These are phyloP conservation scores for Penicillium diatomitis DNA, from an alignment of 495 filamentous ascomycete species.

Conservation along the genomic window DNA sequence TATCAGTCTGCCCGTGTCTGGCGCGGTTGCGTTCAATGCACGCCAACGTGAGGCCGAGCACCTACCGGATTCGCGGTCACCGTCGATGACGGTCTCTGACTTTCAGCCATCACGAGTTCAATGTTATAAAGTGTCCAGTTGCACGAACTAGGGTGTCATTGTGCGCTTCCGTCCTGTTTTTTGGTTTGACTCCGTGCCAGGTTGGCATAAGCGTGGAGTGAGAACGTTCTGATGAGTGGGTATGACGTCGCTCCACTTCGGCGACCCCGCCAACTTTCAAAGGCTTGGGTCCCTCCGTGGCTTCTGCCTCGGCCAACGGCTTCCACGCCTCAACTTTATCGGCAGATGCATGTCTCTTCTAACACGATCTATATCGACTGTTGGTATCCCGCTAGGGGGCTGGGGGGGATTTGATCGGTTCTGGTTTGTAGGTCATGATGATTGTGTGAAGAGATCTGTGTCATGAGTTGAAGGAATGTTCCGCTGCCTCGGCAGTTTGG, in stretches of 20 bases:
- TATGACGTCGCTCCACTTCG: constrained; percentile 25
- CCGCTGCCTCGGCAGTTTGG: too few species aligned
- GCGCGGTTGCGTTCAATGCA: neutral
- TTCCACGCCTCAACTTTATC: too few species aligned
- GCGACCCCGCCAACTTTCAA: neutral
- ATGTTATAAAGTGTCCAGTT: neutral
- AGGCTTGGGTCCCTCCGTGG: too few species aligned
- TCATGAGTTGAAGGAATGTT: too few species aligned
- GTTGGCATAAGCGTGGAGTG: constrained; percentile 4
- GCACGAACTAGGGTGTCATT: constrained; percentile 9
- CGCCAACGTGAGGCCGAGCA: neutral
- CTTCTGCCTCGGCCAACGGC: too few species aligned
- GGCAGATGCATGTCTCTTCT: too few species aligned
- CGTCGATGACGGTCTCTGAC: constrained; percentile 7
- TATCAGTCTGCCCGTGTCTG: constrained; percentile 8
- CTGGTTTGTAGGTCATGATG: too few species aligned
- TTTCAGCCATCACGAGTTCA: constrained; percentile 12
- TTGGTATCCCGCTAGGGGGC: too few species aligned
- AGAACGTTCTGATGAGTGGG: constrained; percentile 9
- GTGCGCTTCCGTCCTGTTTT: neutral
- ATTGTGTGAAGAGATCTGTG: too few species aligned
- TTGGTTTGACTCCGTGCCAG: neutral
- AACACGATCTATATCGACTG: too few species aligned
- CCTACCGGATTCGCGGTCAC: constrained; percentile 16
- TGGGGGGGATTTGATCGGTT: too few species aligned